Percentiles rank a stretch among this genome's conserved stretches.
Conservation (phyloP, 108 stramenopile species). For the Mayamaea pseudoterrestris region DNA sequence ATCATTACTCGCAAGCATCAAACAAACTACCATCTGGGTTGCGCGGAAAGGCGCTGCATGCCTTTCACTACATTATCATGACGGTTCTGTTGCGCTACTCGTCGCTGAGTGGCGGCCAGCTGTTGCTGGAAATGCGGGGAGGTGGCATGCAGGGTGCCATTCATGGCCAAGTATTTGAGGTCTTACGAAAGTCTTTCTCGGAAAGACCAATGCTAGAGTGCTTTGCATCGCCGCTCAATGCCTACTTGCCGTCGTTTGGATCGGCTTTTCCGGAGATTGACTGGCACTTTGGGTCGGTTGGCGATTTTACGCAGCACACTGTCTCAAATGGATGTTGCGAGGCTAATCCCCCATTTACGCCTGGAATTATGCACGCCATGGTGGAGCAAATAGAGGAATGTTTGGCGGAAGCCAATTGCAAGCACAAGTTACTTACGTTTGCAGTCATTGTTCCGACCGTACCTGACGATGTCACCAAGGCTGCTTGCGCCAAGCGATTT, state of each 20-base stretch:
- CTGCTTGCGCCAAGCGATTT: conserved; percentile 1
- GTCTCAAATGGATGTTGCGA: conserved; percentile 38
- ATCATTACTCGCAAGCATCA: neutral
- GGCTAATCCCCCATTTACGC: conserved; percentile 69
- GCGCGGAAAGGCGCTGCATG: conserved; percentile 13
- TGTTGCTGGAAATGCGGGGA: conserved; percentile 44
- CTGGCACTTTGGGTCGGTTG: conserved; percentile 63
- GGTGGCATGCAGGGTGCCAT: conserved; percentile 80
- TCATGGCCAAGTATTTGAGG: conserved; percentile 46
- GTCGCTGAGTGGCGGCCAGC: conserved; percentile 54
- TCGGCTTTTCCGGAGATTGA: conserved; percentile 59
- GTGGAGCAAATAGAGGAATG: conserved; percentile 21
- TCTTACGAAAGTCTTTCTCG: conserved; percentile 23
- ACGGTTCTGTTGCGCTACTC: conserved; percentile 51
- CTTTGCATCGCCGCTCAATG: conserved; percentile 68
- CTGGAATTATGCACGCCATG: conserved; percentile 55
- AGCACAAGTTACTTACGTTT: conserved; percentile 23
- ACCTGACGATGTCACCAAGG: neutral
- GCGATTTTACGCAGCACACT: conserved; percentile 36
- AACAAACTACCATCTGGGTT: neutral
- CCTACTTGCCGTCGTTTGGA: conserved; percentile 17
- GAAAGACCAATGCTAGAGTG: conserved; percentile 30
- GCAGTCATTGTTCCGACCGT: conserved; percentile 52
- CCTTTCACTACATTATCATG: conserved; percentile 44
- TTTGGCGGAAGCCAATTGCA: conserved; percentile 16